Base-by-base conservation (phyloP, 2,329 filamentous ascomycete genomes). In the Cercospora nicotianae region DNA sequence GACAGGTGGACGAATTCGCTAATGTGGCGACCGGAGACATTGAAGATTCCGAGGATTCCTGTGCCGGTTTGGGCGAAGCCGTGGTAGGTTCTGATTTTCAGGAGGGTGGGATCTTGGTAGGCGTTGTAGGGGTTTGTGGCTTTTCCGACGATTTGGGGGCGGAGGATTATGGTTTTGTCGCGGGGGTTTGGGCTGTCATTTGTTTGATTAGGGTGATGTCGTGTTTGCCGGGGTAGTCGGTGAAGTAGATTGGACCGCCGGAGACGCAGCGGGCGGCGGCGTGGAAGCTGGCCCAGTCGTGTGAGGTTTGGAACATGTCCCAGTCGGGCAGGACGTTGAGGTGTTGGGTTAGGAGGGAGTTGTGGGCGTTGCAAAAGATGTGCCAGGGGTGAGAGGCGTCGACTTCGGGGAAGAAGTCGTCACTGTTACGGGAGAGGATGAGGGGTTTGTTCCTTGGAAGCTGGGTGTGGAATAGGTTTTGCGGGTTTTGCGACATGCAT, bases 221-320 rank as follows among this genome's bases (percentile, higher is more conserved):
- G 78, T 98, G 93, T 68, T 92, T 81, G 0, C 93, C 94, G 0
- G 94, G 94, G 0, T 89, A 86, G 79, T 99, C 95, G 0, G 94
- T 98, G 77, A 99, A 94, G 75, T 96, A 97, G 48, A 99, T 90
- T 0, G 94, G 95, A 0, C 95, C 95, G 8, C 95, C 95, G 59
- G 90, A 94, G 9, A 99, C 84, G 78, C 93, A 96, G 58, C 95
- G 87, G 1, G 93, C 94, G 1, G 95, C 94, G 4, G 92, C 95
- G 74, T 99, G 95, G 77, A 95, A 96, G 0, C 86, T 87, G 0
- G 91, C 91, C 77, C 92, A 96, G 1, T 84, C 81, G 72, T 90
- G 87, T 20, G 81, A 83, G 1, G 89, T 90, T 74, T 91, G 89
- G 75, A 91, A 91, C 89, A 91, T 91, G 75, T 91, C 89, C 89